Percentiles rank a stretch among this genome's conserved stretches.
Evolutionary conservation across 2,329 filamentous ascomycete genomes (phyloP).

Genomic region (Nannizziopsis barbatae): DNA sequence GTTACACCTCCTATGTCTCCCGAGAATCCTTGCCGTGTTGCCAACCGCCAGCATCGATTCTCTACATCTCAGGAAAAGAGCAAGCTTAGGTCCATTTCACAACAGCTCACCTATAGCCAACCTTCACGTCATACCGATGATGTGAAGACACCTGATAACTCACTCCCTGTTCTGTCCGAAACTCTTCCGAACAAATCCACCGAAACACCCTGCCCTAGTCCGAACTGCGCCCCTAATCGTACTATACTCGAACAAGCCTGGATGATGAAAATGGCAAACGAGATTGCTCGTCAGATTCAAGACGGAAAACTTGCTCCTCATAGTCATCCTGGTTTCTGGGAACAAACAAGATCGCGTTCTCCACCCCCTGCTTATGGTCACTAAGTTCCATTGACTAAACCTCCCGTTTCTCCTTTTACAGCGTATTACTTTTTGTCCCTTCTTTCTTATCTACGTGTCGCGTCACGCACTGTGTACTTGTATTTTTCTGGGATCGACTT

Average conservation of each 20-base stretch:
- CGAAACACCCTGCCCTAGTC: slow-evolving; percentile 6
- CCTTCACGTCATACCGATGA: background rate
- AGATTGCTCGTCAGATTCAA: slow-evolving; percentile 74
- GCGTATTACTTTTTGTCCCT: background rate
- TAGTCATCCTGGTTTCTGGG: slow-evolving; percentile 29
- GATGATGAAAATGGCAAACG: slow-evolving; percentile 66
- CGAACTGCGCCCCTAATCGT: slow-evolving; percentile 16
- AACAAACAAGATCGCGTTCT: slow-evolving; percentile 27
- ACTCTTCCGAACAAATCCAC: background rate
- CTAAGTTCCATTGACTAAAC: slow-evolving; percentile 17
- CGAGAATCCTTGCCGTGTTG: slow-evolving; percentile 16
- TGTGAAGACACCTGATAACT: background rate
- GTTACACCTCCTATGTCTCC: slow-evolving; percentile 44
- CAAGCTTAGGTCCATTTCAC: background rate
- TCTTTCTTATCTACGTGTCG: background rate
- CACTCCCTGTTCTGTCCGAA: background rate
- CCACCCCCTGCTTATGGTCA: slow-evolving; percentile 39
- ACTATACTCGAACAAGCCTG: slow-evolving; percentile 38
- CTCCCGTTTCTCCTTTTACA: background rate
- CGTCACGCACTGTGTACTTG: slow-evolving; percentile 7
- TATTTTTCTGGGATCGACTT: slow-evolving; percentile 3
- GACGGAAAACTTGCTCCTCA: slow-evolving; percentile 58
- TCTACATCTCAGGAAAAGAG: slow-evolving; percentile 8
- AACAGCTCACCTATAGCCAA: slow-evolving; percentile 2
- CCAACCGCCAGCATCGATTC: slow-evolving; percentile 5